Conservation (phyloP, 371 early-diverging fungal species). For the Actinomucor elegans region DNA sequence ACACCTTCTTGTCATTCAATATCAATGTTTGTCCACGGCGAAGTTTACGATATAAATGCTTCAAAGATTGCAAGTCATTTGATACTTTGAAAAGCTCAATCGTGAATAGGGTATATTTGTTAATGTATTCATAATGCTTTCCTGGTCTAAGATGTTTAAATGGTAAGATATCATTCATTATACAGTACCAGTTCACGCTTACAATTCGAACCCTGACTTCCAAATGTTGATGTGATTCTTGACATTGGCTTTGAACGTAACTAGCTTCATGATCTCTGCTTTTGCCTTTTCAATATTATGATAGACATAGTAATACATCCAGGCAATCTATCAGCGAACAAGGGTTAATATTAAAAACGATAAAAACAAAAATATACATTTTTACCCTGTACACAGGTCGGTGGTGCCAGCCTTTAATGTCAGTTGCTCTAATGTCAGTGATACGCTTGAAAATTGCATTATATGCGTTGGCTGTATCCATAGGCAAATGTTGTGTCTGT, state of each 20-base stretch:
- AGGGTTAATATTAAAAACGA: neutral
- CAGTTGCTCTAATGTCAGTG: conserved; percentile 44
- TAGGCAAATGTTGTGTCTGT: conserved; percentile 7
- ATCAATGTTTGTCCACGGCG: conserved; percentile 52
- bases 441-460: conserved; percentile 48
- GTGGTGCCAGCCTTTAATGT: conserved; percentile 70
- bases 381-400: conserved; percentile 64
- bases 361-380: neutral
- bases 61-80: conserved; percentile 57
- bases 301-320: conserved; percentile 60
- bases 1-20: conserved; percentile 52
- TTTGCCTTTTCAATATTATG: conserved; percentile 60
- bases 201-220: conserved; percentile 75
- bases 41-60: conserved; percentile 58
- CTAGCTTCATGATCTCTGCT: conserved; percentile 52
- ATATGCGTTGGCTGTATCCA: conserved; percentile 34
- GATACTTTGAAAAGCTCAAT: conserved; percentile 56
- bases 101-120: conserved; percentile 62
- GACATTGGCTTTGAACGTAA: conserved; percentile 52
- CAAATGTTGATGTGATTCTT: conserved; percentile 64
- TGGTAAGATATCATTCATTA: neutral
- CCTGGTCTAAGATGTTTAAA: conserved; percentile 44
- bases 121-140: conserved; percentile 68
- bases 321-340: conserved; percentile 55
- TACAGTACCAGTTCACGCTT: neutral